Percentiles rank a stretch among this genome's conserved stretches.
Conservation (phyloP, 768 basidiomycete species). For the Lentinula edodes region DNA sequence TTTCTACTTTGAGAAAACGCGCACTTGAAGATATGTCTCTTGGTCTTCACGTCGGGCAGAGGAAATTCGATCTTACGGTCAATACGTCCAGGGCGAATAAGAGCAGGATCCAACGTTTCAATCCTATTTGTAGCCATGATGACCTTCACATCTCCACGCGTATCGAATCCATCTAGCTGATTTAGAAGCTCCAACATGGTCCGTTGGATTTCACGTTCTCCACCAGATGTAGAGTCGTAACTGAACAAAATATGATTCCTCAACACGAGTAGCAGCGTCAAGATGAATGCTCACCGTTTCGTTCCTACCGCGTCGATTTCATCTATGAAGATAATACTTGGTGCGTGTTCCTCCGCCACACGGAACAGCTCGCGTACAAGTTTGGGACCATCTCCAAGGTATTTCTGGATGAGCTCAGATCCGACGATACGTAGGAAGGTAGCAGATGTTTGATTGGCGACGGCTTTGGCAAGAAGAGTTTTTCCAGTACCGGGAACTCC, state of each 20-base stretch:
- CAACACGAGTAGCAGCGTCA: not conserved
- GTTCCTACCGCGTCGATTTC: constrained; percentile 99
- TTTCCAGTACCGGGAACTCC: constrained; percentile 99
- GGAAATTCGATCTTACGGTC: constrained; percentile 99
- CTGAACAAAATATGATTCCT: constrained; percentile 31
- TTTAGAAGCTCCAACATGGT: constrained; percentile 99
- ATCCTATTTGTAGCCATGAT: constrained; percentile 99
- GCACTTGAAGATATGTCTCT: constrained; percentile 95
- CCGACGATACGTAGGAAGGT: constrained; percentile 98
- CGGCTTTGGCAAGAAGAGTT: constrained; percentile 94
- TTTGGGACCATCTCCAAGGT: constrained; percentile 97
- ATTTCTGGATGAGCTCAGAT: constrained; percentile 98
- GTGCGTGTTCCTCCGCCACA: constrained; percentile 95
- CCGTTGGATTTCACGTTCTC: constrained; percentile 97
- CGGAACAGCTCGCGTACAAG: constrained; percentile 96
- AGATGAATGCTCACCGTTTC: constrained; percentile 61
- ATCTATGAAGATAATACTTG: constrained; percentile 98
- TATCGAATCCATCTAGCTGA: constrained; percentile 99
- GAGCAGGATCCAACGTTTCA: constrained; percentile 93
- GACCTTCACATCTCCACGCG: constrained; percentile 98
- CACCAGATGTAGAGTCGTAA: constrained; percentile 97
- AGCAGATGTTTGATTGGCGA: constrained; percentile 96
- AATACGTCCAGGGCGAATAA: constrained; percentile 97
- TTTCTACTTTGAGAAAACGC: constrained; percentile 9
- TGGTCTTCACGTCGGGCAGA: constrained; percentile 96